phyloP scores from a whole-genome alignment of 2,329 filamentous ascomycete species.

The Trichoderma harzianum region DNA sequence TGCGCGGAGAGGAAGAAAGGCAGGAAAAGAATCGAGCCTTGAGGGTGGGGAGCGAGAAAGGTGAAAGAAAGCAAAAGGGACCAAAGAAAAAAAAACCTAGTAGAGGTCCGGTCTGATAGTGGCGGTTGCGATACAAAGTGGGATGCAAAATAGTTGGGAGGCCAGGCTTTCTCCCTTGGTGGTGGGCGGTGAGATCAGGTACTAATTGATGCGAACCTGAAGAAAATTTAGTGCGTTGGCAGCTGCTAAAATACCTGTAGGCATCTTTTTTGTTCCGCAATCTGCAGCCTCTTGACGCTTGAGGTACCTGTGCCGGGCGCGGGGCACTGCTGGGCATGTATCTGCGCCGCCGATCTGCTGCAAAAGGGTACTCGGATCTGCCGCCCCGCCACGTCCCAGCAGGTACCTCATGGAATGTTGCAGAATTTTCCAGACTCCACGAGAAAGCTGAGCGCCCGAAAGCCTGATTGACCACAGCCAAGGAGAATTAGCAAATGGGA shows the following conservation, averaged over 20 bases:
- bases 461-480: background rate
- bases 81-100: constrained; percentile 13
- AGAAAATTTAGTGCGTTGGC: constrained; percentile 9
- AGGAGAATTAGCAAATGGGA: background rate
- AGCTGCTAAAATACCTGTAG: background rate
- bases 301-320: constrained; percentile 15
- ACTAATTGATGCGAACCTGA: constrained; percentile 16
- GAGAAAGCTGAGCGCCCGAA: background rate
- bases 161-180: constrained; percentile 1
- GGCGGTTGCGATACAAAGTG: constrained; percentile 10
- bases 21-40: background rate
- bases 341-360: background rate
- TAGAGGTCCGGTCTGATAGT: constrained; percentile 1
- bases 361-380: constrained; percentile 12
- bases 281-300: background rate
- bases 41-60: background rate
- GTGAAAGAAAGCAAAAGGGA: background rate
- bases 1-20: background rate
- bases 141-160: constrained; percentile 10
- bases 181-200: constrained; percentile 19
- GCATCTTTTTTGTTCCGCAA: background rate
- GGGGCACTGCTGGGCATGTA: constrained; percentile 13
- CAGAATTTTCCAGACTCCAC: constrained; percentile 28
- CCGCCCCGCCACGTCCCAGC: constrained; percentile 21
- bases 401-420: constrained; percentile 24